These are phyloP conservation scores for Byssochlamys sp. DNA, from an alignment of 2,329 filamentous ascomycete species.

Conservation along the genomic window DNA sequence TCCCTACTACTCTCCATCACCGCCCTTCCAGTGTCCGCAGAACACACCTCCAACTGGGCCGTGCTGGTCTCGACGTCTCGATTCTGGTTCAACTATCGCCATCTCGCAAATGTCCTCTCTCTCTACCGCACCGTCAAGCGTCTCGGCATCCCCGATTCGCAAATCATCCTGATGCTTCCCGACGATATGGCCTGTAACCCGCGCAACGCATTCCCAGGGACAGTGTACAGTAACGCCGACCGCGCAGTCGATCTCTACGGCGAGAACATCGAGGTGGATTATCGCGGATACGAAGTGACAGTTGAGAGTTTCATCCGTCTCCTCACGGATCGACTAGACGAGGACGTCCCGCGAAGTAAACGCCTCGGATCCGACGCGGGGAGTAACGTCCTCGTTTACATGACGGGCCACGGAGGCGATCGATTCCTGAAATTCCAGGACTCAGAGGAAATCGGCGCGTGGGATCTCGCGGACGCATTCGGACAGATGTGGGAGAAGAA, in stretches of 20 bases:
- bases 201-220: conserved; percentile 92
- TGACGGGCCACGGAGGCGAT: conserved; percentile 96
- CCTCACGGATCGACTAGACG: conserved; percentile 84
- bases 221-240: conserved; percentile 96
- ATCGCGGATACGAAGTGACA: conserved; percentile 93
- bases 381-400: conserved; percentile 95
- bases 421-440: conserved; percentile 98
- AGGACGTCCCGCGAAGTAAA: conserved; percentile 91
- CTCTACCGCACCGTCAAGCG: conserved; percentile 97
- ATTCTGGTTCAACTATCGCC: conserved; percentile 99
- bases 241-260: conserved; percentile 92
- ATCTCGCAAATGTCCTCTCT: conserved; percentile 93
- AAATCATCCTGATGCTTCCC: conserved; percentile 99
- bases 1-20: conserved; percentile 17
- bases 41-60: conserved; percentile 96
- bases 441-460: conserved; percentile 90
- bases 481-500: conserved; percentile 99
- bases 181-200: conserved; percentile 99
- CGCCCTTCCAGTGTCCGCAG: conserved; percentile 14
- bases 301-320: conserved; percentile 97
- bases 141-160: conserved; percentile 91
- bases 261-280: conserved; percentile 98
- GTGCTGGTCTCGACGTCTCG: conserved; percentile 96
- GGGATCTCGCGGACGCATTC: conserved; percentile 92
- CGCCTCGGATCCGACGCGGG: conserved; percentile 85